A percentile compares a stretch with the other conserved stretches of the same genome.
These are phyloP conservation scores for Phytophthora tentaculata DNA, from an alignment of 352 stramenopile species.

Conservation along the genomic window DNA sequence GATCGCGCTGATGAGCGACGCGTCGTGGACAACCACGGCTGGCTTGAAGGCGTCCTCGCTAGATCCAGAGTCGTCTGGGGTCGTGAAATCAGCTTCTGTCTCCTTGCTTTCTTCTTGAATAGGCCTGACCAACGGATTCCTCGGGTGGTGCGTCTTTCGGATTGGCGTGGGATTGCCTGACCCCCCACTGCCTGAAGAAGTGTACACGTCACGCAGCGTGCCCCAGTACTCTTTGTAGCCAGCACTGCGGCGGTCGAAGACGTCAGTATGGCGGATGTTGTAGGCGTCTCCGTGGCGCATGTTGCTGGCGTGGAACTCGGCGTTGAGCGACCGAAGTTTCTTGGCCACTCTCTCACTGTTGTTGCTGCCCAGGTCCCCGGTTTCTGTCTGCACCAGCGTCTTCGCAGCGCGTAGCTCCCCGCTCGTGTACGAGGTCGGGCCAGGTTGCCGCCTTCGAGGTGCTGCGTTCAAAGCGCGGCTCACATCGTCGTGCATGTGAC, in stretches of 20 bases:
- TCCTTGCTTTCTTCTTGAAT: conserved; percentile 37
- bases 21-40: conserved; percentile 60
- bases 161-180: conserved; percentile 10
- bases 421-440: conserved; percentile 34
- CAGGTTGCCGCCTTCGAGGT: conserved; percentile 34
- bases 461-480: conserved; percentile 51
- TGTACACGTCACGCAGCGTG: conserved; percentile 72
- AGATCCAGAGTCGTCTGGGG: conserved; percentile 53
- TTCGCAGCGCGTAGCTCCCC: conserved; percentile 41
- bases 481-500: conserved; percentile 80
- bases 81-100: conserved; percentile 55
- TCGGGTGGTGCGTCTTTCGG: conserved; percentile 28
- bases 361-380: conserved; percentile 62
- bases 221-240: conserved; percentile 80
- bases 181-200: conserved; percentile 30
- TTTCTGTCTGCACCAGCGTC: conserved; percentile 47
- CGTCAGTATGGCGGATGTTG: conserved; percentile 42
- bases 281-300: conserved; percentile 47
- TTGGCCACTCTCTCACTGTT: conserved; percentile 70
- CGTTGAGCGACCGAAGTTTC: conserved; percentile 75
- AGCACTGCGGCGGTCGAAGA: conserved; percentile 55
- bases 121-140: conserved; percentile 4
- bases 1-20: conserved; percentile 62
- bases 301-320: conserved; percentile 73
- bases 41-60: conserved; percentile 51